Conservation (phyloP, 805 yeast species). For the Lachancea meyersii region DNA sequence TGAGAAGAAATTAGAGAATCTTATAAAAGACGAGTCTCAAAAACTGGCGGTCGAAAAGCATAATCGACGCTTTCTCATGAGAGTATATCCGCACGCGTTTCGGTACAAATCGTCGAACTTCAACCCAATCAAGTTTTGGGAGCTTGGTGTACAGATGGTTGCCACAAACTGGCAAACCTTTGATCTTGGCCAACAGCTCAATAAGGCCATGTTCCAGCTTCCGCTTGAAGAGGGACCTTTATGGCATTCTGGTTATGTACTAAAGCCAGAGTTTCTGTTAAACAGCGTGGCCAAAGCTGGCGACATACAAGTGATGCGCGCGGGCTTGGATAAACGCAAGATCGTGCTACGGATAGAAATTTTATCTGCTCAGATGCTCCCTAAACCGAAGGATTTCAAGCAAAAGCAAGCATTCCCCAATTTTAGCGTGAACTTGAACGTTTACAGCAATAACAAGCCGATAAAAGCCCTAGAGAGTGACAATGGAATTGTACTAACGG, state of each 20-base stretch:
- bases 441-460: constrained; percentile 15
- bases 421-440: constrained; percentile 23
- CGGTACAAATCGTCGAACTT: constrained; percentile 77
- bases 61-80: constrained; percentile 64
- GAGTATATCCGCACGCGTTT: constrained; percentile 81
- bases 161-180: constrained; percentile 96
- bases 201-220: constrained; percentile 70
- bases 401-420: constrained; percentile 16
- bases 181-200: constrained; percentile 83
- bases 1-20: constrained; percentile 58
- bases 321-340: constrained; percentile 12
- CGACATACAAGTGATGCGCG: constrained; percentile 23
- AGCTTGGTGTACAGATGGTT: constrained; percentile 83
- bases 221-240: constrained; percentile 35
- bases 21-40: constrained; percentile 58
- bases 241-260: constrained; percentile 58
- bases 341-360: constrained; percentile 37
- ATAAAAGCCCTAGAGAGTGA: constrained; percentile 18
- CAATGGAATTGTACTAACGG: constrained; percentile 20
- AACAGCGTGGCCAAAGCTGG: constrained; percentile 20
- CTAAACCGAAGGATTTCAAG: constrained; percentile 48
- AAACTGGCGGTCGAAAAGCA: constrained; percentile 61
- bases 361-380: constrained; percentile 81
- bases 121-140: constrained; percentile 76
- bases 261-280: constrained; percentile 57